These are phyloP conservation scores for Jamesozyma jinghongensis DNA, from an alignment of 805 yeast genomes.

Conservation along the genomic window DNA sequence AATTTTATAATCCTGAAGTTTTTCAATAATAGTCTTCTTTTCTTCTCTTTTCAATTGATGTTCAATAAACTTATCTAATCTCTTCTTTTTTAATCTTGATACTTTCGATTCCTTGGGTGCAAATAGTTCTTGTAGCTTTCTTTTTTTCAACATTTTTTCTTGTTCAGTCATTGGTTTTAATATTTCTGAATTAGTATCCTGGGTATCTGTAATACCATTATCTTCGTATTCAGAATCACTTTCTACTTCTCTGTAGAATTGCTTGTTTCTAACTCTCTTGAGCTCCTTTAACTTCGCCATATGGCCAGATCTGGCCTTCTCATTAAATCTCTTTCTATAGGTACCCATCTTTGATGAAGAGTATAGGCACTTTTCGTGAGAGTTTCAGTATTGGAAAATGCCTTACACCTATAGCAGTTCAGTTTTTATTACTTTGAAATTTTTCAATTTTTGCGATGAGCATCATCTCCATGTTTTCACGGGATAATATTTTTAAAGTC, in stretches of 20 bases:
- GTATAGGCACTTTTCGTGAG: background rate
- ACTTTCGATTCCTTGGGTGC: constrained; percentile 59
- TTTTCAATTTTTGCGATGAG: constrained; percentile 7
- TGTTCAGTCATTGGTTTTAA: constrained; percentile 53
- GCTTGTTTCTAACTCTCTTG: constrained; percentile 59
- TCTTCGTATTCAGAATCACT: constrained; percentile 26
- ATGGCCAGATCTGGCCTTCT: constrained; percentile 78
- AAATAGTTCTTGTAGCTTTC: constrained; percentile 52
- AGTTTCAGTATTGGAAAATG: background rate
- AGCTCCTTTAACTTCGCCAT: constrained; percentile 68
- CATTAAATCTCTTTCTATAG: constrained; percentile 71
- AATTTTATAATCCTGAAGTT: constrained; percentile 51
- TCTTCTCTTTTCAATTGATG: constrained; percentile 86
- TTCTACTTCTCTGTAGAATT: constrained; percentile 44
- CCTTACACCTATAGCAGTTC: background rate
- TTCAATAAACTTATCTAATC: constrained; percentile 86
- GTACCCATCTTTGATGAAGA: constrained; percentile 51
- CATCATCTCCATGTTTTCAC: background rate
- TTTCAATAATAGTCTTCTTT: constrained; percentile 64
- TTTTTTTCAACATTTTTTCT: constrained; percentile 56
- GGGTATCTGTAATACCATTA: constrained; percentile 4
- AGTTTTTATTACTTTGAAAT: background rate
- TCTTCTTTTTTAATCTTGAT: constrained; percentile 60
- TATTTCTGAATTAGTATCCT: constrained; percentile 52
- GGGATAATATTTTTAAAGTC: background rate